Evolutionary conservation across 2,329 filamentous ascomycete species (phyloP).

Genomic region (Pseudopithomyces maydicus): DNA sequence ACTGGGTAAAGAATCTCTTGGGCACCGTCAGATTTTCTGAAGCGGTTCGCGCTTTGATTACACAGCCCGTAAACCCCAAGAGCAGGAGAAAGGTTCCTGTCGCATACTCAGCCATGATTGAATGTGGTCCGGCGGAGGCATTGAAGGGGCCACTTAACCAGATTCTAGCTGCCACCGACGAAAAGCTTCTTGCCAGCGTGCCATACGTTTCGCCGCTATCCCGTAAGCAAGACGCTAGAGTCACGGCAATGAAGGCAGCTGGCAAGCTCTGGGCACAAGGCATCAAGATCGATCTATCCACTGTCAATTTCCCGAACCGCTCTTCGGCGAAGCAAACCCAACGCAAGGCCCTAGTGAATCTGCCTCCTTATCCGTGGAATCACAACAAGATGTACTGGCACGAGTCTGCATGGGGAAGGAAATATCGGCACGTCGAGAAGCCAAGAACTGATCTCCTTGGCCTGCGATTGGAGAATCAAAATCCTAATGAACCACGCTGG

Average conservation of each 20-base stretch:
- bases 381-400: slow-evolving; percentile 27
- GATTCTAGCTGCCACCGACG: slow-evolving; percentile 15
- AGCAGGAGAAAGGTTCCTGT: neutral
- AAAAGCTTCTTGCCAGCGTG: neutral
- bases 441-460: slow-evolving; percentile 3
- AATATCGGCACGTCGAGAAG: neutral
- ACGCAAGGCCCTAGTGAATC: slow-evolving; percentile 10
- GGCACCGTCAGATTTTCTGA: neutral
- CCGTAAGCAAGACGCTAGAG: neutral
- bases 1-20: slow-evolving; percentile 3
- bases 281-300: neutral
- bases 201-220: neutral
- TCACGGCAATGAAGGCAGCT: neutral
- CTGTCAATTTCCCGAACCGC: neutral
- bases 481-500: slow-evolving; percentile 11
- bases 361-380: slow-evolving; percentile 35
- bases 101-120: slow-evolving; percentile 12
- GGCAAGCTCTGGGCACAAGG: neutral
- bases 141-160: slow-evolving; percentile 49
- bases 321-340: neutral
- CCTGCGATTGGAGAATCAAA: slow-evolving; percentile 19
- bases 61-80: neutral
- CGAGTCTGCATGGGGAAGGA: slow-evolving; percentile 4
- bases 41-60: neutral
- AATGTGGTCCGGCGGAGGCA: slow-evolving; percentile 41